Evolutionary conservation across 2,329 filamentous ascomycete genomes (phyloP).

Genomic region (Rhynchosporium secalis): DNA sequence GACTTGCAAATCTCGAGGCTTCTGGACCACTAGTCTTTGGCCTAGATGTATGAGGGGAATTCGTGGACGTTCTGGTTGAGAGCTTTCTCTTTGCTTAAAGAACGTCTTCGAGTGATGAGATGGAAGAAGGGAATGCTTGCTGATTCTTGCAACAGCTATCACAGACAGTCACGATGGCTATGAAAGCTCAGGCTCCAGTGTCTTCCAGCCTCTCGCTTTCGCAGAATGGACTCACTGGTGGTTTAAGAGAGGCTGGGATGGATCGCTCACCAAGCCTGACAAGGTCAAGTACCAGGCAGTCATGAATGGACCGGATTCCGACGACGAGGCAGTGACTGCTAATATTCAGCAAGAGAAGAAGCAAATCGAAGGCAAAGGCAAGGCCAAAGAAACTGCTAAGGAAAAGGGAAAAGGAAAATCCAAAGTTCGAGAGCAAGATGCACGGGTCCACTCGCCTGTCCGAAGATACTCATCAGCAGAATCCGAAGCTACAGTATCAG

Average conservation of each 20-base stretch:
- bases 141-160: not conserved
- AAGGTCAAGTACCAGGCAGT: not conserved
- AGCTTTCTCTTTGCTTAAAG: no score
- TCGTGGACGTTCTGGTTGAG: no score
- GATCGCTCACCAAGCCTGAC: constrained; percentile 1
- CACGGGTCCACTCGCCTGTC: no score
- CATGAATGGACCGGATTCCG: not conserved
- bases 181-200: constrained; percentile 1
- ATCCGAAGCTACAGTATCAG: not conserved
- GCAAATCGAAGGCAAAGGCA: no score
- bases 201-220: constrained; percentile 7
- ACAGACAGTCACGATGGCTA: not conserved
- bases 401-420: no score
- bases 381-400: no score
- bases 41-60: no score
- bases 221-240: constrained; percentile 20
- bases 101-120: not conserved
- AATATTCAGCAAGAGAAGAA: not conserved
- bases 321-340: not conserved
- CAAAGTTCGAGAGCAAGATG: no score
- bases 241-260: constrained; percentile 20
- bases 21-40: not conserved
- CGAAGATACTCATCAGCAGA: not conserved
- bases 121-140: not conserved
- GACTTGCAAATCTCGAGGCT: not conserved